phyloP scores from a whole-genome alignment of 345 rosid species.

The Tarenaya hassleriana region DNA sequence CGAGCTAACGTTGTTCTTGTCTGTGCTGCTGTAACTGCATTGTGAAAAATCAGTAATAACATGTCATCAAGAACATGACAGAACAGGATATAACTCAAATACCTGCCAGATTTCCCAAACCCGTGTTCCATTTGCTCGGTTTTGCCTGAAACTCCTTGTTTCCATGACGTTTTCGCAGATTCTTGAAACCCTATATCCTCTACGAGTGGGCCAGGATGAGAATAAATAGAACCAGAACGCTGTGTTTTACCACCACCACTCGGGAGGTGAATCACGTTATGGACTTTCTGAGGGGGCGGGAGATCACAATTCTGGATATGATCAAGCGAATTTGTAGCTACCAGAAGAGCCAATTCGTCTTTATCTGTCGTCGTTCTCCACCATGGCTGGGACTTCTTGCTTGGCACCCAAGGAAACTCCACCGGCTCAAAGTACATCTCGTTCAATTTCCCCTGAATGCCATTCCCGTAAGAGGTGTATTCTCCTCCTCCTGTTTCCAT shows the following conservation, averaged over 20 bases:
- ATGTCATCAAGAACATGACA: background rate
- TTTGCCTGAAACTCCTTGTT: slow-evolving; percentile 27
- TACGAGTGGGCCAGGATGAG: too few relatives aligned
- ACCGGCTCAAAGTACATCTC: slow-evolving; percentile 24
- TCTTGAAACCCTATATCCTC: slow-evolving; percentile 18
- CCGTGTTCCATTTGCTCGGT: slow-evolving; percentile 19
- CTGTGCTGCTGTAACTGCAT: slow-evolving; percentile 16
- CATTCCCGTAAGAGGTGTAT: slow-evolving; percentile 24
- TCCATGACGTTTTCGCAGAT: slow-evolving; percentile 14
- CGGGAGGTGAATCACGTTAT: slow-evolving; percentile 18
- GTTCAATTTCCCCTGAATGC: background rate
- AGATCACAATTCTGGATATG: slow-evolving; percentile 77
- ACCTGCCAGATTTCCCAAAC: slow-evolving; percentile 44
- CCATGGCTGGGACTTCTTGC: slow-evolving; percentile 64
- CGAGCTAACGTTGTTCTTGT: slow-evolving; percentile 22
- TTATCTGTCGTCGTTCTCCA: slow-evolving; percentile 66
- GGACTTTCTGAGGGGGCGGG: slow-evolving; percentile 63
- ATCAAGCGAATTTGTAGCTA: slow-evolving; percentile 61
- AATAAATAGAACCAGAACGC: too few relatives aligned
- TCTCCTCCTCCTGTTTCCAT: slow-evolving; percentile 29
- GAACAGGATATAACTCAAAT: background rate
- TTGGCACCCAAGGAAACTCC: slow-evolving; percentile 42
- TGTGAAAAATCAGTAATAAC: background rate
- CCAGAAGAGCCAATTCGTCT: slow-evolving; percentile 72
- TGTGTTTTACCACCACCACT: slow-evolving; percentile 7